phyloP scores from a whole-genome alignment of 2,329 filamentous ascomycete species.

The Fusarium chlamydosporum region DNA sequence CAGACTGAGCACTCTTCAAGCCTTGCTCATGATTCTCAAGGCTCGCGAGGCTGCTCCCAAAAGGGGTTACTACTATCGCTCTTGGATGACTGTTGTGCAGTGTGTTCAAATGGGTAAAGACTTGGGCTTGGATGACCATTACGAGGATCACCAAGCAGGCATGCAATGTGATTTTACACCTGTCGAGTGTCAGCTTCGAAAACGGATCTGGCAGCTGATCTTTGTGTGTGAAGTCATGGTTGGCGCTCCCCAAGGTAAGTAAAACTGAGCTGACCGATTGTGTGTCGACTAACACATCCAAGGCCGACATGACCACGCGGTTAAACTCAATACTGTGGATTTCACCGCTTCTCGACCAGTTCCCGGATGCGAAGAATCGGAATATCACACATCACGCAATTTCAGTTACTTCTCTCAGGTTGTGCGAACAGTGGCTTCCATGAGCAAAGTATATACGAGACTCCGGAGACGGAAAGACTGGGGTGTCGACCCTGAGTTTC shows the following conservation, averaged over 20 bases:
- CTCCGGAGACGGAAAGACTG: constrained; percentile 86
- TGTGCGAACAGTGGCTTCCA: constrained; percentile 81
- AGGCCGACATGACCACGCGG: constrained; percentile 84
- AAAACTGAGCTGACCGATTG: background rate
- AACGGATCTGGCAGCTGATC: constrained; percentile 89
- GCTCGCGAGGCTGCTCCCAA: constrained; percentile 93
- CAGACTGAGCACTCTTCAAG: constrained; percentile 91
- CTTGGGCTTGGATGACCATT: constrained; percentile 89
- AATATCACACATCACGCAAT: constrained; percentile 84
- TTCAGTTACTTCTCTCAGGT: constrained; percentile 85
- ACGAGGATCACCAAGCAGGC: constrained; percentile 80
- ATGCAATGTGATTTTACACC: constrained; percentile 76
- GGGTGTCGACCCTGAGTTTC: constrained; percentile 87
- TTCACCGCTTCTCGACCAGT: constrained; percentile 75
- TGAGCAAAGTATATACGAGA: constrained; percentile 80
- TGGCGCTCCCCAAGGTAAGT: constrained; percentile 84
- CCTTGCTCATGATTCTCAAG: constrained; percentile 87
- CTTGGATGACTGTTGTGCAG: constrained; percentile 95
- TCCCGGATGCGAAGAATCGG: constrained; percentile 78
- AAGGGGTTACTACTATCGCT: constrained; percentile 94
- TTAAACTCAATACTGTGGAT: constrained; percentile 82
- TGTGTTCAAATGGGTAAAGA: constrained; percentile 95
- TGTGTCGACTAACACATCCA: constrained; percentile 30
- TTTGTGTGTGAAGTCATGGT: constrained; percentile 93
- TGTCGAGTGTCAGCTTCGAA: constrained; percentile 86